Percentiles rank a stretch among this genome's conserved stretches.
These are phyloP conservation scores for Climacium dendroides DNA, from an alignment of 225 moss, liverwort and hornwort genomes.

Conservation along the genomic window DNA sequence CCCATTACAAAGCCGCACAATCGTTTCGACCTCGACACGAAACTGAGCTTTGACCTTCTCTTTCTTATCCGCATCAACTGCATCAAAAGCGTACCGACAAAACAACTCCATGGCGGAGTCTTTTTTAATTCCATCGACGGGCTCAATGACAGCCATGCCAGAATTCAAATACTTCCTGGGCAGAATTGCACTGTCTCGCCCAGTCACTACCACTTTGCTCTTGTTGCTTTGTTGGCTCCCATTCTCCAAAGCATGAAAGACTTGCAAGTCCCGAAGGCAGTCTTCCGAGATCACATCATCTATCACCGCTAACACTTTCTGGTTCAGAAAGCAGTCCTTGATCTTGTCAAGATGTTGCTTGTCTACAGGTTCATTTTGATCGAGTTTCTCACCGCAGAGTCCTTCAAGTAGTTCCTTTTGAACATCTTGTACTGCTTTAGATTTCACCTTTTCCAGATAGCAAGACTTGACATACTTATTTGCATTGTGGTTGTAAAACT, in stretches of 20 bases:
- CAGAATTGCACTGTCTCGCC: neutral
- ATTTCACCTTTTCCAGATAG: neutral
- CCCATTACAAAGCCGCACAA: neutral
- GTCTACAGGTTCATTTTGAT: neutral
- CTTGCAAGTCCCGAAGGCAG: neutral
- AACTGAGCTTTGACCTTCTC: fast-evolving
- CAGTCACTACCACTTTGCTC: neutral
- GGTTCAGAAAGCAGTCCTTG: neutral
- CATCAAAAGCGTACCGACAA: neutral
- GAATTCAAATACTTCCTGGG: neutral
- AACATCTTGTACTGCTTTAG: neutral
- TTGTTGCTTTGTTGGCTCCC: fast-evolving
- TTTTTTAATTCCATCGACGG: neutral
- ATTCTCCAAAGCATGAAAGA: neutral
- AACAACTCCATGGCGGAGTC: neutral
- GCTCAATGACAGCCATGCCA: neutral
- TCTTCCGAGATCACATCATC: neutral
- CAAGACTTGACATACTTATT: neutral
- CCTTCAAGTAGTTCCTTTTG: neutral
- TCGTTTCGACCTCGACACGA: neutral
- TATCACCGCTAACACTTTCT: neutral
- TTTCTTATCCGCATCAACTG: fast-evolving
- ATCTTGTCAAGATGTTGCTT: neutral
- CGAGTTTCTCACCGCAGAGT: neutral
- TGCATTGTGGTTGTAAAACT: neutral